Evolutionary conservation across 2,329 filamentous ascomycete species (phyloP).

Genomic region (Orbilia quercus): DNA sequence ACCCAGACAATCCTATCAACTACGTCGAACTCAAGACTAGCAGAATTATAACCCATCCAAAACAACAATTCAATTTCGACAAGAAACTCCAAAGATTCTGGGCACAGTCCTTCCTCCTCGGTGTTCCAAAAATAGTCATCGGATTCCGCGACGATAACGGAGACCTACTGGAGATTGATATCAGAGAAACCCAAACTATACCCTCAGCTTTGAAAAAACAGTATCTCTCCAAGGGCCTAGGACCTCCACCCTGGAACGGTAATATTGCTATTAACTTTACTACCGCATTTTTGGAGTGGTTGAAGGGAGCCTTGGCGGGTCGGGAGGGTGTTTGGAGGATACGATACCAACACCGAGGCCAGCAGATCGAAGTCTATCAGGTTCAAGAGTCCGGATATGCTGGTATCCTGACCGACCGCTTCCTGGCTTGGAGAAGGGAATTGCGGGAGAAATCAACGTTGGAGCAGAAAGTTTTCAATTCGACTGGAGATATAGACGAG

Average conservation of each 20-base stretch:
- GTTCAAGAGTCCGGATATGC: slow-evolving; percentile 80
- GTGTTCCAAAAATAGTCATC: slow-evolving; percentile 89
- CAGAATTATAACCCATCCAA: slow-evolving; percentile 74
- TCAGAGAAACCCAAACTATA: slow-evolving; percentile 82
- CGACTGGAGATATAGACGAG: background rate
- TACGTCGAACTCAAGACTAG: slow-evolving; percentile 97
- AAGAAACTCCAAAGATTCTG: slow-evolving; percentile 94
- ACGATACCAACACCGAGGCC: slow-evolving; percentile 71
- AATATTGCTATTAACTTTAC: slow-evolving; percentile 95
- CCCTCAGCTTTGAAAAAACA: slow-evolving; percentile 77
- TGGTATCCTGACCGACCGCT: slow-evolving; percentile 73
- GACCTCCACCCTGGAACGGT: slow-evolving; percentile 78
- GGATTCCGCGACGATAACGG: slow-evolving; percentile 83
- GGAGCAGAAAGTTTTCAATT: slow-evolving; percentile 38
- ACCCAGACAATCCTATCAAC: slow-evolving; percentile 76
- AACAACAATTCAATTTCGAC: slow-evolving; percentile 81
- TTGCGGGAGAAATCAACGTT: slow-evolving; percentile 85
- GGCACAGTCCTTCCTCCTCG: slow-evolving; percentile 94
- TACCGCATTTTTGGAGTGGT: slow-evolving; percentile 78
- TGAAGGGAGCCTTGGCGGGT: slow-evolving; percentile 70
- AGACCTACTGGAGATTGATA: slow-evolving; percentile 76
- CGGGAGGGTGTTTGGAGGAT: slow-evolving; percentile 86
- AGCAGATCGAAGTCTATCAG: slow-evolving; percentile 77
- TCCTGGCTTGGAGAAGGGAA: slow-evolving; percentile 64
- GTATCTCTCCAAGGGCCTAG: slow-evolving; percentile 58